Conservation (phyloP, 495 filamentous ascomycete species). For the Aspergillus sclerotioniger region DNA sequence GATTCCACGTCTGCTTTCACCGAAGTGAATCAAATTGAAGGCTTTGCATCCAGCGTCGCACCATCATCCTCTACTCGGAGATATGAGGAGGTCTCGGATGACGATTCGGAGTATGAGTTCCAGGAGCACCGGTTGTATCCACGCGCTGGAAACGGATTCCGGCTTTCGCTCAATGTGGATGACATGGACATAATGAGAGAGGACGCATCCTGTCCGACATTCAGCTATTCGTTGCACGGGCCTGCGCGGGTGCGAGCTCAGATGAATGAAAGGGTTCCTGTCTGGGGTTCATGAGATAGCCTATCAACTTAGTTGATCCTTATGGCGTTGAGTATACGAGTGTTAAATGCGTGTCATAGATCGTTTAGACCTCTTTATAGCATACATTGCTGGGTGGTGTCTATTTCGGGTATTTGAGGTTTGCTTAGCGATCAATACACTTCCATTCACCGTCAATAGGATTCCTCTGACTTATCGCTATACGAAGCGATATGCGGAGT, state of each 20-base stretch:
- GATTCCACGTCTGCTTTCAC: not conserved
- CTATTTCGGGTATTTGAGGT: not conserved
- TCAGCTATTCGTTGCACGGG: slow-evolving; percentile 41
- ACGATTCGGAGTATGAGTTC: slow-evolving; percentile 36
- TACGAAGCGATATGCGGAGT: slow-evolving; percentile 6
- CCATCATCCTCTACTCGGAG: slow-evolving; percentile 4
- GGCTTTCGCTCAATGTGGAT: slow-evolving; percentile 28
- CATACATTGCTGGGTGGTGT: not conserved
- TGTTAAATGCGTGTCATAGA: not conserved
- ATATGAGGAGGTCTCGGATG: slow-evolving; percentile 20
- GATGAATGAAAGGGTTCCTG: slow-evolving; percentile 8
- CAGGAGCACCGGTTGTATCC: slow-evolving; percentile 63
- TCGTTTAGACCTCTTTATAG: slow-evolving; percentile 4
- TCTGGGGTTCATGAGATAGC: slow-evolving; percentile 9
- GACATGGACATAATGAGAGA: slow-evolving; percentile 47
- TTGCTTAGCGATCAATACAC: not conserved
- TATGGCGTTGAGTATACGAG: not conserved
- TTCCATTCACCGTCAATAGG: not conserved
- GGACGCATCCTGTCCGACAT: slow-evolving; percentile 39
- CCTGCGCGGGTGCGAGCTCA: slow-evolving; percentile 16
- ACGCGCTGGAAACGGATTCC: slow-evolving; percentile 56
- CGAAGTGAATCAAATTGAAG: not conserved
- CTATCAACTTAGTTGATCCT: not conserved
- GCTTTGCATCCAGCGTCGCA: slow-evolving; percentile 1
- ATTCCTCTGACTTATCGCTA: not conserved